phyloP scores from a whole-genome alignment of 2,329 filamentous ascomycete species.

The Fusarium sp. region DNA sequence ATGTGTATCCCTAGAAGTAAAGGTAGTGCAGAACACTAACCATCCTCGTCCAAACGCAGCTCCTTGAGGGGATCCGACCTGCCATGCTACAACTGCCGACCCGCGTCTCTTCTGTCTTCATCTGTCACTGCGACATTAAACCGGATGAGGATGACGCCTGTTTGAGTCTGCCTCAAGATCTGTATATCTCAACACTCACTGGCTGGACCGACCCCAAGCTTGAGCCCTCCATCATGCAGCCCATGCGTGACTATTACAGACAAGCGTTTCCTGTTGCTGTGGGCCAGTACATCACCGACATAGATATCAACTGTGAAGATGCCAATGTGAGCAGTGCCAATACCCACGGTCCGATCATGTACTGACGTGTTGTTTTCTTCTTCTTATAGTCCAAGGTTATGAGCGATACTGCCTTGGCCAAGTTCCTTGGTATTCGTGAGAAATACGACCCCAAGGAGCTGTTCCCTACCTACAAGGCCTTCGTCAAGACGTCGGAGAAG shows the following conservation, averaged over 20 bases:
- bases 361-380: not conserved
- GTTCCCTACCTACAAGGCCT: not conserved
- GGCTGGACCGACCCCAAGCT: slow-evolving; percentile 19
- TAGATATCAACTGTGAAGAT: slow-evolving; percentile 3
- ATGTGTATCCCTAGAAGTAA: not conserved
- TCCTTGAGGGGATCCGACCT: slow-evolving; percentile 6
- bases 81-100: slow-evolving; percentile 7
- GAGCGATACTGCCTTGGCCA: slow-evolving; percentile 1
- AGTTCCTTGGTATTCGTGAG: not conserved
- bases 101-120: slow-evolving; percentile 6
- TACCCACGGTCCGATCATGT: too few relatives aligned
- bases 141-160: slow-evolving; percentile 7
- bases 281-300: slow-evolving; percentile 13
- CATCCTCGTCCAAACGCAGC: not conserved
- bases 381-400: not conserved
- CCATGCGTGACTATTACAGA: slow-evolving; percentile 3
- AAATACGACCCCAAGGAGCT: slow-evolving; percentile 1
- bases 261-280: slow-evolving; percentile 2
- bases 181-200: slow-evolving; percentile 16
- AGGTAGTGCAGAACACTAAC: not conserved
- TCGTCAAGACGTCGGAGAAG: slow-evolving; percentile 1
- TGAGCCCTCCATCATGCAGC: not conserved
- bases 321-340: not conserved
- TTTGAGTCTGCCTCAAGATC: slow-evolving; percentile 15
- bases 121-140: slow-evolving; percentile 1